Base-by-base conservation (phyloP, 352 stramenopile genomes). In the Globisporangium polare region DNA sequence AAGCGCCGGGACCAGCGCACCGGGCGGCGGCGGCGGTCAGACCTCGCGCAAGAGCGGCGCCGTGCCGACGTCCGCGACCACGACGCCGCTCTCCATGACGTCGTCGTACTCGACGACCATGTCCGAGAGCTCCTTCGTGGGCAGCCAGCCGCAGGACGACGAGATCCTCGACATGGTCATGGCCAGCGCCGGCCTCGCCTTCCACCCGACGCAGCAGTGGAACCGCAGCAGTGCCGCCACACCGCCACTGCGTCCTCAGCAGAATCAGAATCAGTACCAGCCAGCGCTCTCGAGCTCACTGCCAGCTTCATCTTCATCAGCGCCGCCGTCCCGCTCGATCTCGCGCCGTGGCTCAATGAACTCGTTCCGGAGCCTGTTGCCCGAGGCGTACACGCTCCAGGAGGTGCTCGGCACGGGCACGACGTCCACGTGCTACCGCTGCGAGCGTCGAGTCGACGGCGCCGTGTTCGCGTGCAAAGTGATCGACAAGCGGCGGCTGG, bases 401-500 rank as follows among this genome's bases (percentile, higher is more conserved):
- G 82, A 85, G 35, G 67, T 88, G 18, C 72, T 83, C 24, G 83
- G 83, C 22, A 79, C 73, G 45, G 83, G 83, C 12, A 92, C 80
- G 22, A 92, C 83, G 9, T 90, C 80, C 15, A 90, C 74, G 39
- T 90, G 80, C 62, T 90, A 89, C 67, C 75, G 78, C 12, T 89
- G 76, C 52, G 63, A 69, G 43, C 78, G 80, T 5, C 63, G 29
- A 35, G 77, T 57, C 0, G 80, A 90, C 65, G 71, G 69, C 27
- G 63, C 60, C 8, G 61, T 69, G 49, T 90, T 90, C 60, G 83
- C 83, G 17, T 92, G 83, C 62, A 92, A 92, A 55, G 81, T 92
- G 53, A 89, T 92, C 57, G 80, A 92, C 69, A 92, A 92, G 68
- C 72, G 74, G 3, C 68, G 68, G 0, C 65, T 92, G 12, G 73